Base-by-base conservation (phyloP, 371 early-diverging fungal genomes). In the Mortierella polycephala region DNA sequence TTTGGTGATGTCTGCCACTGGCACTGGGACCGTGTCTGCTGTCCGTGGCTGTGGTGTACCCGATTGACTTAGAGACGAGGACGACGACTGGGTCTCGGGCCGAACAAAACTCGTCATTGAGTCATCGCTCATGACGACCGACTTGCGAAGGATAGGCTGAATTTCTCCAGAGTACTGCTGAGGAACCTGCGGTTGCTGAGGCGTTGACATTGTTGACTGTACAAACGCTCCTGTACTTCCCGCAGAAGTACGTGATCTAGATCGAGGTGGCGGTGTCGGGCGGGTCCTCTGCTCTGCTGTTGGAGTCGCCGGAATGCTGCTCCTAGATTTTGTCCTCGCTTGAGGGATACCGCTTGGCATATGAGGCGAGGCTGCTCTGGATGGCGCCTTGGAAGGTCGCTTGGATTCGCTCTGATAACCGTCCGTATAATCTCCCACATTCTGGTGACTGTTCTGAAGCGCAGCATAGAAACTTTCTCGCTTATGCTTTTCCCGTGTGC, bases 401-500 rank as follows among this genome's bases (percentile, higher is more conserved):
- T 41, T 67, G n/a, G 67, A 16, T 21, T 64, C 71, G 4, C 68
- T 73, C 21, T 68, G 62, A 30, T 65, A 42, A 7, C 21, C 10
- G 30, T 51, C 51, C 23, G 41, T 21, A 14, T 21, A n/a, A 1
- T 47, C 40, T 5, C 52, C 62, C 9, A 23, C 9, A 16, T 41
- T 30, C 44, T 57, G 47, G 16, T 60, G 16, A 12, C 21, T 50
- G 52, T 50, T 62, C 46, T 67, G 72, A 18, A 77, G 66, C 0
- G 79, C 69, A 5, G 79, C 79, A 41, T 71, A 77, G 49, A 72
- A 72, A 40, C 79, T 77, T 16, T 77, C 79, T 9, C 79, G 64
- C 47, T 77, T 71, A 46, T 77, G 79, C 47, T 77, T 77, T 39
- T 72, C 79, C 3, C 73, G 68, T 0, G 40, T 58, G 47, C 51